These are phyloP conservation scores for Cyberlindnera xylosilytica DNA, from an alignment of 805 yeast genomes.

Conservation along the genomic window DNA sequence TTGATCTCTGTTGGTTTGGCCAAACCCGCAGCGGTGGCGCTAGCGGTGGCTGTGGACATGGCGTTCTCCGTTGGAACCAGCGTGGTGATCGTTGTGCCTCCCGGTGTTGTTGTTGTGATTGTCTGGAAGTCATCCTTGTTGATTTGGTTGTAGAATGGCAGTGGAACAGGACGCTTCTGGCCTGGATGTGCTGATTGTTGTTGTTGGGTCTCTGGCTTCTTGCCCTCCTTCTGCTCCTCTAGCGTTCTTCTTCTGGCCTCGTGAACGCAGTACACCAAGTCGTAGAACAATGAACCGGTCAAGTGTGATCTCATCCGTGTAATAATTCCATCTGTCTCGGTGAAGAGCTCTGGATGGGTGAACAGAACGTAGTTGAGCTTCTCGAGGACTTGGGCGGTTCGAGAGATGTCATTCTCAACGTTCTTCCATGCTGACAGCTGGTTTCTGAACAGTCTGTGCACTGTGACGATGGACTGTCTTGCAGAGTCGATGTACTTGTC, in stretches of 20 bases:
- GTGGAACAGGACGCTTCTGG: conserved; percentile 43
- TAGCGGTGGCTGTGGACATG: conserved; percentile 54
- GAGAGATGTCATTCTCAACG: conserved; percentile 83
- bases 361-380: conserved; percentile 82
- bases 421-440: conserved; percentile 86
- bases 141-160: conserved; percentile 89
- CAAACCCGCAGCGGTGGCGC: conserved; percentile 53
- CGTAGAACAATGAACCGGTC: conserved; percentile 88
- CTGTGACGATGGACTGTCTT: conserved; percentile 89
- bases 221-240: conserved; percentile 35
- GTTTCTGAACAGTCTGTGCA: conserved; percentile 82
- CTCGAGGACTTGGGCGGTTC: conserved; percentile 89
- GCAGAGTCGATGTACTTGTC: conserved; percentile 77
- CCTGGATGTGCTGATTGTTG: conserved; percentile 17
- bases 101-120: conserved; percentile 81
- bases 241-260: conserved; percentile 79
- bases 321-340: conserved; percentile 70
- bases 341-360: conserved; percentile 81
- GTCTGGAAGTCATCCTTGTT: conserved; percentile 86
- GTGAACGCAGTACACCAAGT: conserved; percentile 90
- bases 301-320: conserved; percentile 88
- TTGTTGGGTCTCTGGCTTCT: conserved; percentile 23
- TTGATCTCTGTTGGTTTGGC: conserved; percentile 57
- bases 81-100: conserved; percentile 88
- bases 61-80: conserved; percentile 85